Percentiles rank a stretch among this genome's conserved stretches.
phyloP scores from a whole-genome alignment of 2,329 filamentous ascomycete species.

The Aureobasidium mangrovei region DNA sequence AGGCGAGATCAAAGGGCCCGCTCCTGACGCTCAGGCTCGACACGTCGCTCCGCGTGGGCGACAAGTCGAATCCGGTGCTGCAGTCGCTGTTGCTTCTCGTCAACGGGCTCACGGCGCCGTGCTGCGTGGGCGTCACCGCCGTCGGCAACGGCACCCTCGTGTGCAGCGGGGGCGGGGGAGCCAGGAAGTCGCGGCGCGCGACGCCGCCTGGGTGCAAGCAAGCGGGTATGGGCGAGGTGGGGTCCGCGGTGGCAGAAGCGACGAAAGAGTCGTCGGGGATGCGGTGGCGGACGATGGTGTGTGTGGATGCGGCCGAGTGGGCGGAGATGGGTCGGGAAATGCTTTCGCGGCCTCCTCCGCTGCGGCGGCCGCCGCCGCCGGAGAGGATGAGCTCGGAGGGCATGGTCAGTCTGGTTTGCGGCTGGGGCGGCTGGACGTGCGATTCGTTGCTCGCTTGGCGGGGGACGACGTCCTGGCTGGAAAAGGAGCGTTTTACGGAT shows the following conservation, averaged over 20 bases:
- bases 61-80: background rate
- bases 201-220: background rate
- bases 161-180: background rate
- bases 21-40: background rate
- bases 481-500: background rate
- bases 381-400: conserved; percentile 3
- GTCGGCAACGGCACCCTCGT: background rate
- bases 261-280: background rate
- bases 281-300: background rate
- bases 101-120: background rate
- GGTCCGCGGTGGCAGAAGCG: background rate
- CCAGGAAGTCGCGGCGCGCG: background rate
- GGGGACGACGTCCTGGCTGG: background rate
- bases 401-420: conserved; percentile 6
- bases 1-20: conserved; percentile 1
- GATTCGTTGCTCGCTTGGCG: background rate
- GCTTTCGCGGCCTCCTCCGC: too few species aligned
- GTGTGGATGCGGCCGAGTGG: background rate
- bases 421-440: background rate
- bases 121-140: background rate
- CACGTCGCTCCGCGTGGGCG: background rate
- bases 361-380: background rate
- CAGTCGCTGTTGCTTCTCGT: conserved; percentile 6
- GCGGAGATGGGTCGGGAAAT: background rate
- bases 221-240: background rate